phyloP scores from a whole-genome alignment of 208 protist genomes.

The Trypanosoma cruzi region DNA sequence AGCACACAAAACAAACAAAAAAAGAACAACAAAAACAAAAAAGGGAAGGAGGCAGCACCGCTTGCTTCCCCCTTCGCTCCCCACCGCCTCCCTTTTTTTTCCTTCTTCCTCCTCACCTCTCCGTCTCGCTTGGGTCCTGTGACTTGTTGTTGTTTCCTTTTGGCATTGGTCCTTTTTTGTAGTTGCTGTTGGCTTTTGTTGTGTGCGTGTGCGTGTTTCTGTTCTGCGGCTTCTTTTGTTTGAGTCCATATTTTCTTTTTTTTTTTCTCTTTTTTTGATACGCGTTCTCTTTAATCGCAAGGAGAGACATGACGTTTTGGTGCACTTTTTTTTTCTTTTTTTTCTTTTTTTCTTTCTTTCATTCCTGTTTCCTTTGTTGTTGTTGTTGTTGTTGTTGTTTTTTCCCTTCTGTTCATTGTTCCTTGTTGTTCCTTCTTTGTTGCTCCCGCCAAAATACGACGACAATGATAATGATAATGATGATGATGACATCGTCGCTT shows the following conservation, averaged over 20 bases:
- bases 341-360: conserved; percentile 14
- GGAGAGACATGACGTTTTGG: too few relatives aligned
- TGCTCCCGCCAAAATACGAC: not conserved
- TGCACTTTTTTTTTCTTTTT: too few relatives aligned
- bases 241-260: too few relatives aligned
- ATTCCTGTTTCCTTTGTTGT: conserved; percentile 14
- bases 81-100: not conserved
- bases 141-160: too few relatives aligned
- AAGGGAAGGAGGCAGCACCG: conserved; percentile 23
- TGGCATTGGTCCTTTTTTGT: too few relatives aligned
- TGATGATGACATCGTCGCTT: not conserved
- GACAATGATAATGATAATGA: too few relatives aligned
- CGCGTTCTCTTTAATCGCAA: too few relatives aligned
- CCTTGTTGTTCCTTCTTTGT: not conserved
- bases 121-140: not conserved
- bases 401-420: not conserved
- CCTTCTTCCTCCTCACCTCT: not conserved
- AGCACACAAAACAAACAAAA: too few relatives aligned
- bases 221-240: too few relatives aligned
- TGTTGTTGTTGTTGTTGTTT: conserved; percentile 5
- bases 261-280: too few relatives aligned
- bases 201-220: too few relatives aligned
- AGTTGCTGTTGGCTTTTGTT: not conserved
- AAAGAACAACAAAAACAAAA: conserved; percentile 16
- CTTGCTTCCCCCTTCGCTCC: not conserved